These are phyloP conservation scores for Colletotrichum ledebouriae DNA, from an alignment of 2,329 filamentous ascomycete genomes.

Conservation along the genomic window DNA sequence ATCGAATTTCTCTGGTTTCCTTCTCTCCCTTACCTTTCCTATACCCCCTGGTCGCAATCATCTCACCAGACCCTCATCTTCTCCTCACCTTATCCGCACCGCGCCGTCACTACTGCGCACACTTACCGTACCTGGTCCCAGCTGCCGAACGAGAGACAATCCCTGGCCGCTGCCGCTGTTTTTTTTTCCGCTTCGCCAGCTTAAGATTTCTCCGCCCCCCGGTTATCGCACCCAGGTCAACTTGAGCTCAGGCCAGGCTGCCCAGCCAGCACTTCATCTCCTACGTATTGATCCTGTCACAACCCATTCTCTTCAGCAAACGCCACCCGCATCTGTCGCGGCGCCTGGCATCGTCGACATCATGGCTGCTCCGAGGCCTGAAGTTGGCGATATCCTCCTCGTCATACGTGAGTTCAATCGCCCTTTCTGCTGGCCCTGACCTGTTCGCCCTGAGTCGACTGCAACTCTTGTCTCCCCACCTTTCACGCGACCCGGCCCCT, in stretches of 20 bases:
- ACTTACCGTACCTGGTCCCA: conserved; percentile 35
- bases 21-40: not conserved
- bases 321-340: conserved; percentile 42
- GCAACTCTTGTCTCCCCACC: conserved; percentile 30
- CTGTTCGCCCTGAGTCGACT: conserved; percentile 15
- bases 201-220: conserved; percentile 23
- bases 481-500: conserved; percentile 16
- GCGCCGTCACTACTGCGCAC: conserved; percentile 27
- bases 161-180: conserved; percentile 32
- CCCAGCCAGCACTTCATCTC: conserved; percentile 38
- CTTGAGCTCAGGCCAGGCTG: conserved; percentile 38
- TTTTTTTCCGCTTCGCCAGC: conserved; percentile 37
- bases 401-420: conserved; percentile 74
- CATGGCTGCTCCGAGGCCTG: conserved; percentile 66
- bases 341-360: conserved; percentile 44
- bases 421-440: conserved; percentile 15
- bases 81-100: conserved; percentile 34
- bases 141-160: conserved; percentile 38
- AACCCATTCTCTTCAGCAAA: conserved; percentile 39
- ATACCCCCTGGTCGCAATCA: conserved; percentile 34
- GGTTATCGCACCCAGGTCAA: conserved; percentile 37
- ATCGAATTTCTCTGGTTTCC: conserved; percentile 15
- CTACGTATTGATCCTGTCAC: conserved; percentile 43
- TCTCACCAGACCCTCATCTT: conserved; percentile 35
- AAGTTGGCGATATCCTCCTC: conserved; percentile 75